A percentile compares a stretch with the other conserved stretches of the same genome.
Conservation (phyloP, 805 yeast genomes). For the Torulaspora gathmanii region DNA sequence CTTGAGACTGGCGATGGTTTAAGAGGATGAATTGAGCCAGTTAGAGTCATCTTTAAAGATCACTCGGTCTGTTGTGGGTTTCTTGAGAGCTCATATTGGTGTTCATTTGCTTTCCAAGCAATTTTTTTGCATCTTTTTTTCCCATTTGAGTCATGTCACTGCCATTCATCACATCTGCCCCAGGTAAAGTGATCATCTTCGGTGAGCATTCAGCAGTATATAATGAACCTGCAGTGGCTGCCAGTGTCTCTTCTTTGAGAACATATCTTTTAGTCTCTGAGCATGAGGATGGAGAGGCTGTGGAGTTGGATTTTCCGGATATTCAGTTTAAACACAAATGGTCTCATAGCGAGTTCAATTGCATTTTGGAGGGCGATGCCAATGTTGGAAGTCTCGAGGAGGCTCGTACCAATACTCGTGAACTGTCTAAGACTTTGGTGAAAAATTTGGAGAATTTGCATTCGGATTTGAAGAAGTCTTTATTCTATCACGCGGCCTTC, state of each 20-base stretch:
- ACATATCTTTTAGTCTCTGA: slow-evolving; percentile 68
- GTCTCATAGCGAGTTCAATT: slow-evolving; percentile 36
- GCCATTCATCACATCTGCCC: slow-evolving; percentile 82
- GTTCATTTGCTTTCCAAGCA: not conserved
- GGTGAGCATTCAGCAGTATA: slow-evolving; percentile 98
- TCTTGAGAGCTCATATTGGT: not conserved
- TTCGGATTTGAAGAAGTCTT: slow-evolving; percentile 44
- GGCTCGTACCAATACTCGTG: slow-evolving; percentile 41
- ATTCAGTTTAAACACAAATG: slow-evolving; percentile 63
- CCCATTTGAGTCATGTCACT: slow-evolving; percentile 14
- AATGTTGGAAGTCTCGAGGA: slow-evolving; percentile 9
- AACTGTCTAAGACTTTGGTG: slow-evolving; percentile 55
- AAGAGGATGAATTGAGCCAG: not conserved
- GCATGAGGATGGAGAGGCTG: slow-evolving; percentile 37
- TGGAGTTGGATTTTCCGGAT: slow-evolving; percentile 79
- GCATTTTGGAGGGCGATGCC: slow-evolving; percentile 19
- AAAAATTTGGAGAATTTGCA: slow-evolving; percentile 45
- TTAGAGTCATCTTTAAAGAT: not conserved
- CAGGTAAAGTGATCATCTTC: slow-evolving; percentile 92
- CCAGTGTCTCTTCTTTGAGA: slow-evolving; percentile 73
- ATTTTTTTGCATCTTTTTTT: not conserved
- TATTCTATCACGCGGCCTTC: slow-evolving; percentile 73
- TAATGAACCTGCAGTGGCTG: slow-evolving; percentile 92
- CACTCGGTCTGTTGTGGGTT: not conserved
- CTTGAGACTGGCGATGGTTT: not conserved